Evolutionary conservation across 1,139 yeast genomes (phyloP), one percentile per base, ranked within the genome.

Genomic region (Magnusiomyces magnusii): DNA sequence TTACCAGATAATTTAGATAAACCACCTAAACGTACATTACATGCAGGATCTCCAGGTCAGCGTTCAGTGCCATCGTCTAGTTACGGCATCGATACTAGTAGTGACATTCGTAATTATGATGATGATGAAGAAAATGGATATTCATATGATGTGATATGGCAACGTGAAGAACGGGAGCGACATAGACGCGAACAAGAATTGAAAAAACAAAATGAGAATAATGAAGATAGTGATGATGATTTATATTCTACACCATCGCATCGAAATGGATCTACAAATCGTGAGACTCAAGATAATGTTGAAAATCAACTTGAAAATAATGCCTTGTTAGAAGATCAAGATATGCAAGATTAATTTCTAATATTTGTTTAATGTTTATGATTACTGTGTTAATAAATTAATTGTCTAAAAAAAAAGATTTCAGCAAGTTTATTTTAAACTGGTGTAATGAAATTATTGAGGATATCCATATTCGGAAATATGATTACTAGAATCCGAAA

Each of bases 401-500:
- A 9, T 31, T 7, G 13, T 31, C 13, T 31, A 9, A 31, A 31
- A 31, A 9, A 31, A 31, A 31, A 9, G 36, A 31, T 31, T 31
- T 31, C 10, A 31, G 7, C 13, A 7, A 31, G 13, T 31, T 31
- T 7, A 31, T 31, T 31, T 31, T 17, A 15, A 39, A n/a, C 17
- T 17, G 17, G 19, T 39, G 17, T n/a, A n/a, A n/a, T n/a, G 17
- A 15, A 15, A 39, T 39, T 15, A 39, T 19, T 39, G 19, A 3
- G 3, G 7, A 44, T 44, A 44, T 28, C 23, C 21, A 50, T 28
- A 52, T 28, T 52, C 49, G 54, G 64, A 58, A 42, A 87, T 81
- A 62, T 87, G 83, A 73, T 89, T 85, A 57, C 85, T 82, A 19
- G 84, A 80, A 68, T 91, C 97, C 10, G 95, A 87, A n/a, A 90